Percentiles rank a stretch among this genome's conserved stretches.
Conservation (phyloP, 768 basidiomycete species). For the Russula vinacea region DNA sequence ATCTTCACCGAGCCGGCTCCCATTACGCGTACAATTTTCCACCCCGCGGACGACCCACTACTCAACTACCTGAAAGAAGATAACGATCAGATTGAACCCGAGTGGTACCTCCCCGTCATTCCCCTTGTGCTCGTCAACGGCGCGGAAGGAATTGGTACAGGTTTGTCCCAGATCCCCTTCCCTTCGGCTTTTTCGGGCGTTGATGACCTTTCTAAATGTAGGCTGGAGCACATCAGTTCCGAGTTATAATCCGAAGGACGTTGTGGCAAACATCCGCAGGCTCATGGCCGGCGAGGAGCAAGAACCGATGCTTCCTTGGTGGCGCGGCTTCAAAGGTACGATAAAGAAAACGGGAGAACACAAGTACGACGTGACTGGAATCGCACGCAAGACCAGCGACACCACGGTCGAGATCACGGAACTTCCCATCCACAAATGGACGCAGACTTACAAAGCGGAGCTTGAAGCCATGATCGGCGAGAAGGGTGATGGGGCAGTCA, state of each 20-base stretch:
- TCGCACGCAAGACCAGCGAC: slow-evolving; percentile 71
- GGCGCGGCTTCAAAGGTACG: slow-evolving; percentile 89
- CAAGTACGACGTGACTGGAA: slow-evolving; percentile 80
- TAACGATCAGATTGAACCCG: slow-evolving; percentile 81
- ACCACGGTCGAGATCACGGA: slow-evolving; percentile 95
- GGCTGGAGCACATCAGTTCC: slow-evolving; percentile 96
- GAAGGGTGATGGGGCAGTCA: slow-evolving; percentile 77
- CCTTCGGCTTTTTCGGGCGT: background rate
- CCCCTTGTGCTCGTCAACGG: slow-evolving; percentile 92
- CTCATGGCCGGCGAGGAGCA: slow-evolving; percentile 83
- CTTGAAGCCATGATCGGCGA: slow-evolving; percentile 86
- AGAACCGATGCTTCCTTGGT: slow-evolving; percentile 92
- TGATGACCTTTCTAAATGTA: slow-evolving; percentile 34
- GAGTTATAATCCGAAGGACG: slow-evolving; percentile 87
- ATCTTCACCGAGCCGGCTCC: slow-evolving; percentile 81
- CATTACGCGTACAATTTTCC: slow-evolving; percentile 74
- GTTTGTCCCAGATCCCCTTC: slow-evolving; percentile 39
- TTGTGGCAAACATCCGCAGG: slow-evolving; percentile 82
- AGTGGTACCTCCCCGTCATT: slow-evolving; percentile 88
- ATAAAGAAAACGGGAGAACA: slow-evolving; percentile 79
- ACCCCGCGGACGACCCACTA: slow-evolving; percentile 82
- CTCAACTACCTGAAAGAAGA: slow-evolving; percentile 85
- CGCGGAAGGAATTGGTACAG: slow-evolving; percentile 96
- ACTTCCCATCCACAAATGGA: slow-evolving; percentile 94
- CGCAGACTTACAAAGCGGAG: slow-evolving; percentile 86